Percentiles rank a stretch among this genome's conserved stretches.
Evolutionary conservation across 768 basidiomycete genomes (phyloP).

Genomic region (Pisolithus tinctorius): DNA sequence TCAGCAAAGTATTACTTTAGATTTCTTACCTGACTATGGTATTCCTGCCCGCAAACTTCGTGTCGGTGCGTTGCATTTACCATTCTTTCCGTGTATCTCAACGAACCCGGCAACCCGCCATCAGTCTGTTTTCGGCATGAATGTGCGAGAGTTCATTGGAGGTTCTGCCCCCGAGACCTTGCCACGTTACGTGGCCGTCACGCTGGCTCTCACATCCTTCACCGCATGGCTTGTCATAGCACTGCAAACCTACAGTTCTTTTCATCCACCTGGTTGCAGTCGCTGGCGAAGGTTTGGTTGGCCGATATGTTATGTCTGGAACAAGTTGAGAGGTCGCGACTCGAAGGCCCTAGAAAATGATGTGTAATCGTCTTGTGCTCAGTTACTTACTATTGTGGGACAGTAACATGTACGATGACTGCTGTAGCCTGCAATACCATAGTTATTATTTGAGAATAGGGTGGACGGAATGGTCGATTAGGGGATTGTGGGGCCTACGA

Average conservation of each 20-base stretch:
- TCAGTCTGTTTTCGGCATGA: conserved; percentile 53
- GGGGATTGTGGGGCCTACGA: too few species aligned
- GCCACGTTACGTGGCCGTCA: conserved; percentile 31
- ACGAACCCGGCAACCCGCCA: not conserved
- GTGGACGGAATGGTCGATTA: too few species aligned
- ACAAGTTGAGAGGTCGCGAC: not conserved
- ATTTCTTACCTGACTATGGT: conserved; percentile 52
- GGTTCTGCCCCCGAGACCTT: conserved; percentile 23
- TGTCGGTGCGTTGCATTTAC: conserved; percentile 17
- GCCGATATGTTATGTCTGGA: conserved; percentile 11
- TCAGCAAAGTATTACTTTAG: conserved; percentile 4
- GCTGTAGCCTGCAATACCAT: too few species aligned
- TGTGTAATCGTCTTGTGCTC: not conserved
- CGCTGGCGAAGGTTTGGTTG: conserved; percentile 16
- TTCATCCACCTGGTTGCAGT: conserved; percentile 12
- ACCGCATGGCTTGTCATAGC: conserved; percentile 53
- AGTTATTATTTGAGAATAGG: too few species aligned
- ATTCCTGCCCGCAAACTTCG: conserved; percentile 51
- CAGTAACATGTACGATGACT: too few species aligned
- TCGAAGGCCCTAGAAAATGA: not conserved
- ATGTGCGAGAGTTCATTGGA: conserved; percentile 38
- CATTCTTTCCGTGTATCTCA: not conserved
- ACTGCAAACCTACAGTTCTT: conserved; percentile 32
- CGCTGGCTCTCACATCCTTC: conserved; percentile 40
- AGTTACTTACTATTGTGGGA: not conserved